Evolutionary conservation across 495 filamentous ascomycete species (phyloP).

Genomic region (Tuber borchii): DNA sequence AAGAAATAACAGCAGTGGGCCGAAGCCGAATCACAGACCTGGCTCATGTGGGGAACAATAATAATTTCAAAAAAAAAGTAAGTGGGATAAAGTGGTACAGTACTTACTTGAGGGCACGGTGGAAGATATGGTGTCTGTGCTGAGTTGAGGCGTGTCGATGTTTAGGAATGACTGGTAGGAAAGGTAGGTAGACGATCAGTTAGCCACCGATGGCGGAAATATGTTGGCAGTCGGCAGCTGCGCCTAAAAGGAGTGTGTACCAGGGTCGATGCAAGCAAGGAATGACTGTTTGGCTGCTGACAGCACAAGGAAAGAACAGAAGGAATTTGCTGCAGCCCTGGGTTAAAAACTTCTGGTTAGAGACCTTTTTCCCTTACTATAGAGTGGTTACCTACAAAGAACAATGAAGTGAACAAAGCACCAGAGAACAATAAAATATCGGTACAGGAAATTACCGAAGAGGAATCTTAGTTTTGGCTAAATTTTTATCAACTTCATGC

Average conservation of each 20-base stretch:
- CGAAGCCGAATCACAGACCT: background rate
- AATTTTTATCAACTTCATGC: background rate
- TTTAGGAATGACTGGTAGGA: constrained; percentile 19
- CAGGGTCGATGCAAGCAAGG: constrained; percentile 8
- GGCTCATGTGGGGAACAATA: background rate
- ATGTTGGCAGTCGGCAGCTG: background rate
- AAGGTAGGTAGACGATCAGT: constrained; percentile 10
- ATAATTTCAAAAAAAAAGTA: background rate
- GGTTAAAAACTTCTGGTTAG: background rate
- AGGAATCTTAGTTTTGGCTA: background rate
- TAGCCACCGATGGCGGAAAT: background rate
- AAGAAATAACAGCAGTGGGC: constrained; percentile 6
- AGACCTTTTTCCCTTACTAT: background rate
- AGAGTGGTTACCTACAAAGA: background rate
- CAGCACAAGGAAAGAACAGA: background rate
- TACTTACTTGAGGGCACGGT: background rate
- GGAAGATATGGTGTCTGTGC: constrained; percentile 4
- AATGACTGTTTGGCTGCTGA: constrained; percentile 6
- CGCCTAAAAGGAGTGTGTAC: constrained; percentile 14
- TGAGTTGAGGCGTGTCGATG: constrained; percentile 11
- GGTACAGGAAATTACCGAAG: background rate
- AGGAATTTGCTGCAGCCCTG: background rate
- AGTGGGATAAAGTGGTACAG: background rate
- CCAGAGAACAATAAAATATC: constrained; percentile 12
- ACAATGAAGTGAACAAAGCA: background rate